These are phyloP conservation scores for Umbelopsis sp. DNA, from an alignment of 192 early-diverging fungal species.

Conservation along the genomic window DNA sequence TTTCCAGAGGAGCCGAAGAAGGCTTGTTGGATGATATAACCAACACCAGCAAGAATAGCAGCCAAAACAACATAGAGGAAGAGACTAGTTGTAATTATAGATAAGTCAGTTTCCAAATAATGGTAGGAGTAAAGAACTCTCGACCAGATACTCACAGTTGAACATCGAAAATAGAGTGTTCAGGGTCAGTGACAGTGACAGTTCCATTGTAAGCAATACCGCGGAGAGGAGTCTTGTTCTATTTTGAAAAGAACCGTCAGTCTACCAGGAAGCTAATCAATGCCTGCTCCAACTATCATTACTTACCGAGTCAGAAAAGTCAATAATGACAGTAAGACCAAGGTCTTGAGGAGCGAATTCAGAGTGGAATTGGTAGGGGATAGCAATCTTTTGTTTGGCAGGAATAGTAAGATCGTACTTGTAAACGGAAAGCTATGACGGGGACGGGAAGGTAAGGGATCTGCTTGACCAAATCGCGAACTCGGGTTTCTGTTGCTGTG, in stretches of 20 bases:
- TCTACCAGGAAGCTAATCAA: no score
- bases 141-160: conserved; percentile 49
- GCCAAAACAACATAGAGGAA: conserved; percentile 49
- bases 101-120: background rate
- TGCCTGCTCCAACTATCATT: background rate
- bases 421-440: conserved; percentile 5
- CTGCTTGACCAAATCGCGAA: background rate
- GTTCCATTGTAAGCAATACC: conserved; percentile 50
- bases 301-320: conserved; percentile 45
- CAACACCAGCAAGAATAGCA: conserved; percentile 43
- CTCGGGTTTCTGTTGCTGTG: no score
- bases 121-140: background rate
- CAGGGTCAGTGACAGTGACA: conserved; percentile 48
- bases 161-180: conserved; percentile 55
- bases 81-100: conserved; percentile 31
- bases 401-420: conserved; percentile 37
- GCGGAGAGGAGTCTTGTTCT: conserved; percentile 24
- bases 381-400: conserved; percentile 32
- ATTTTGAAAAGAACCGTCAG: no score
- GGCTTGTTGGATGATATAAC: conserved; percentile 46
- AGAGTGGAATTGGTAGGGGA: conserved; percentile 49
- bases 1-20: conserved; percentile 42
- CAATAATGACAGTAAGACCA: conserved; percentile 45
- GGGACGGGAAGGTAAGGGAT: no score
- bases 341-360: conserved; percentile 49